Evolutionary conservation across 345 rosid species (phyloP).

Genomic region (Camelina laxa): DNA sequence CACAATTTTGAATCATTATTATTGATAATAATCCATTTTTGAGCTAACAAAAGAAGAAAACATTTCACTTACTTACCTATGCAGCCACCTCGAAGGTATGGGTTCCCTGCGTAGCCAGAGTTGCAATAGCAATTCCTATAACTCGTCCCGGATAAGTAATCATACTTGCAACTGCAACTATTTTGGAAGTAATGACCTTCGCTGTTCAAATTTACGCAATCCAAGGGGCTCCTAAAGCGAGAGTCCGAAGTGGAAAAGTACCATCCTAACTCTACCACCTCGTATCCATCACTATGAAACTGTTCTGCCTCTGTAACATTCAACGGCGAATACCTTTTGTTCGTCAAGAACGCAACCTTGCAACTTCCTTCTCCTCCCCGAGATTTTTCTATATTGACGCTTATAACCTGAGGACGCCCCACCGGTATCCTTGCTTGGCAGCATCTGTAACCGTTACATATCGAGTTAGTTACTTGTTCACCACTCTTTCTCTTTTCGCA

Average conservation of each 20-base stretch:
- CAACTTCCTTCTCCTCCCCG: neutral
- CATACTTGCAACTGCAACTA: neutral
- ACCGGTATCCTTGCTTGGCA: constrained; percentile 44
- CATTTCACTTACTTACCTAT: neutral
- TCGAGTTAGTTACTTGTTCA: constrained; percentile 1
- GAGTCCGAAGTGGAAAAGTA: constrained; percentile 17
- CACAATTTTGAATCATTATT: neutral
- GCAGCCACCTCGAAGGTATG: constrained; percentile 28
- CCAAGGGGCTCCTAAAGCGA: constrained; percentile 4
- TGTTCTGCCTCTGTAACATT: neutral
- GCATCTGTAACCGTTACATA: constrained; percentile 46
- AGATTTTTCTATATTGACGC: neutral
- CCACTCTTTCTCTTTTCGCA: constrained; percentile 22
- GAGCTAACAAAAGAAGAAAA: neutral
- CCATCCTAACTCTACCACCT: constrained; percentile 13
- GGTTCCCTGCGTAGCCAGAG: constrained; percentile 12
- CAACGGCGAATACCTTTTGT: neutral
- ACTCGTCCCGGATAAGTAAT: neutral
- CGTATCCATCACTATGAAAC: neutral
- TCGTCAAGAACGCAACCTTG: constrained; percentile 14
- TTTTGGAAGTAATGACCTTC: neutral
- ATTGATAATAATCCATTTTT: neutral
- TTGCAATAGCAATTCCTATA: constrained; percentile 17
- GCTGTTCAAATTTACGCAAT: neutral
- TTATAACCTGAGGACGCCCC: neutral